Evolutionary conservation across 1,139 yeast genomes (phyloP), one percentile per base, ranked within the genome.

Genomic region (Yamadazyma blattariae): DNA sequence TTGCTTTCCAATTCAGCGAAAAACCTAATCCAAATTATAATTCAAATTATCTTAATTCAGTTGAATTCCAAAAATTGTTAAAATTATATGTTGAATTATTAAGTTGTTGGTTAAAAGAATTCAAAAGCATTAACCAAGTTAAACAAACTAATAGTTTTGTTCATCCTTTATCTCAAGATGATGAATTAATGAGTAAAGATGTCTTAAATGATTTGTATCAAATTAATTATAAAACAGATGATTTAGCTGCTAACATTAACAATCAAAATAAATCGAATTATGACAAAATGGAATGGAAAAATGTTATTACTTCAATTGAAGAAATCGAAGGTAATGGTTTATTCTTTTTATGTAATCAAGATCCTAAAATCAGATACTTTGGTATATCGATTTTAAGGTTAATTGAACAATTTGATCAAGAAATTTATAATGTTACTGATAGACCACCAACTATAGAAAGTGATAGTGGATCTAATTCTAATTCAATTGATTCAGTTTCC

Each of bases 301-400:
- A 79, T 25, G 79, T 87, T 27, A 80, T 87, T 47, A 83, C 95
- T 0, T 82, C 85, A 0, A 82, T 90, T 33, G 97, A 92, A 56
- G 97, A 90, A 46, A 85, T 90, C 7, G 98, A 94, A 60, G 97
- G 98, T 0, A 88, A 90, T 53, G 99, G 97, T 0, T 61, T 94
- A 26, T 92, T 87, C 54, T 92, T 94, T 53, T 65, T 94, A 21
- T 88, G 96, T 51, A 86, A 96, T 2, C 95, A 88, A 51, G 96
- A 89, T 49, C 73, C 86, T 24, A 71, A 75, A 26, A 74, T 87
- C 11, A 70, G 98, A 36, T 79, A 79, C 41, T 64, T 80, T 38
- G 97, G 95, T 1, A 69, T 90, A 4, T 73, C 82, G 13, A 79
- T 94, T 8, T 59, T 94, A 39, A 74, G 81, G 46, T 67, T 89